A percentile compares a stretch with the other conserved stretches of the same genome.
Conservation (phyloP, 371 early-diverging fungal species). For the Mucor ambiguus region DNA sequence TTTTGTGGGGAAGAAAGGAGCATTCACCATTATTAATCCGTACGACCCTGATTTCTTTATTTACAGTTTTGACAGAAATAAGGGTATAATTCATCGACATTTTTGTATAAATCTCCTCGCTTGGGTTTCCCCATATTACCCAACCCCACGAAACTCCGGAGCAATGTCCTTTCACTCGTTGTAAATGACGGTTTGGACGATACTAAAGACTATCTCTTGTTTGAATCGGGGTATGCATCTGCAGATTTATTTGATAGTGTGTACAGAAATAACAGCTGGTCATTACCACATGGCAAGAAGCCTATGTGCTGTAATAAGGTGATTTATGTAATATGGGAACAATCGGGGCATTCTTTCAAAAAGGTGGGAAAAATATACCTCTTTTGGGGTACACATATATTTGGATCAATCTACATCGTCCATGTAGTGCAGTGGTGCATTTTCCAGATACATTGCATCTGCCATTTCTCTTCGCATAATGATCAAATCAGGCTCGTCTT, state of each 20-base stretch:
- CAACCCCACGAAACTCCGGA: neutral
- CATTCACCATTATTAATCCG: slow-evolving; percentile 1
- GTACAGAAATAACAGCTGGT: neutral
- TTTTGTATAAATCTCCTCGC: neutral
- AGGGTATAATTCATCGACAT: neutral
- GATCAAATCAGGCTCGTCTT: neutral
- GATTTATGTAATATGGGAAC: neutral
- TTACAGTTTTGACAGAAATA: neutral
- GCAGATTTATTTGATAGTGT: neutral
- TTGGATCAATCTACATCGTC: slow-evolving; percentile 8
- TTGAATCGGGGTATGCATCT: neutral
- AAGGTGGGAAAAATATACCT: neutral
- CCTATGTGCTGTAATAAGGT: neutral
- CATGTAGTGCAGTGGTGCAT: neutral
- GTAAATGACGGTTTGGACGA: too few relatives aligned
- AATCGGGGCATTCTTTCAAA: neutral
- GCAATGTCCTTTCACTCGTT: neutral
- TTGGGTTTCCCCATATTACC: neutral
- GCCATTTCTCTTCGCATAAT: neutral
- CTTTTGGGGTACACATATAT: neutral
- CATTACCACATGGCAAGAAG: neutral
- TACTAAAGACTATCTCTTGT: neutral
- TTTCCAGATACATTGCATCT: neutral
- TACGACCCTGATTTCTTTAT: neutral
- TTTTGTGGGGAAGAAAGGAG: slow-evolving; percentile 4